Percentiles rank a stretch among this genome's conserved stretches.
phyloP scores from a whole-genome alignment of 1,139 yeast species.

The Scheffersomyces insectosa region DNA sequence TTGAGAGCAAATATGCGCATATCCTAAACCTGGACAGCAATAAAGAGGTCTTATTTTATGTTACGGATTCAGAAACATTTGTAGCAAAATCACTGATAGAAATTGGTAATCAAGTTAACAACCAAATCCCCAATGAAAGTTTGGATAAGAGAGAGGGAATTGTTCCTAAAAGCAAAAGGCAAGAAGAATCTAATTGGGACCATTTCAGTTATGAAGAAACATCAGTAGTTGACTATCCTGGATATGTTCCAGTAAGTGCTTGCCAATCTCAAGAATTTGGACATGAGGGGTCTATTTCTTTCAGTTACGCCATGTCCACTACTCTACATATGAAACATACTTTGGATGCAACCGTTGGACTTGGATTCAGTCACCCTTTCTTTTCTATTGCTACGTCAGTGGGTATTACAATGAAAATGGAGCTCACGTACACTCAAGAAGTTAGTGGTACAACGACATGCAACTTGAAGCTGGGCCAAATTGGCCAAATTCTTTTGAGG shows the following conservation, averaged over 20 bases:
- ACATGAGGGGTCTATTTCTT: conserved; percentile 18
- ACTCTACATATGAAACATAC: neutral
- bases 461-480: conserved; percentile 14
- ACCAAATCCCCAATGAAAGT: neutral
- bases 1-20: neutral
- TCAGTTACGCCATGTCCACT: conserved; percentile 8
- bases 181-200: conserved; percentile 15
- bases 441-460: conserved; percentile 17
- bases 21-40: neutral
- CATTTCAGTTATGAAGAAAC: conserved; percentile 13
- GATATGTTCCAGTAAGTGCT: conserved; percentile 23
- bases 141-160: neutral
- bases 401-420: conserved; percentile 5
- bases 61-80: conserved; percentile 5
- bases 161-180: neutral
- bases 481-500: conserved; percentile 23
- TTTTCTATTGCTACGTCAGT: conserved; percentile 8
- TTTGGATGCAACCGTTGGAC: neutral
- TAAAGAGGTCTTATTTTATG: conserved; percentile 5
- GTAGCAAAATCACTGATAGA: conserved; percentile 1
- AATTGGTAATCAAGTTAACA: neutral
- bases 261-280: conserved; percentile 26
- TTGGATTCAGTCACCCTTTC: neutral
- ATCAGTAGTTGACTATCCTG: conserved; percentile 14
- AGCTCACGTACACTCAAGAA: conserved; percentile 3